A percentile compares a stretch with the other conserved stretches of the same genome.
Evolutionary conservation across 169 alveolate species (phyloP).

Genomic region (Theileria orientalis): DNA sequence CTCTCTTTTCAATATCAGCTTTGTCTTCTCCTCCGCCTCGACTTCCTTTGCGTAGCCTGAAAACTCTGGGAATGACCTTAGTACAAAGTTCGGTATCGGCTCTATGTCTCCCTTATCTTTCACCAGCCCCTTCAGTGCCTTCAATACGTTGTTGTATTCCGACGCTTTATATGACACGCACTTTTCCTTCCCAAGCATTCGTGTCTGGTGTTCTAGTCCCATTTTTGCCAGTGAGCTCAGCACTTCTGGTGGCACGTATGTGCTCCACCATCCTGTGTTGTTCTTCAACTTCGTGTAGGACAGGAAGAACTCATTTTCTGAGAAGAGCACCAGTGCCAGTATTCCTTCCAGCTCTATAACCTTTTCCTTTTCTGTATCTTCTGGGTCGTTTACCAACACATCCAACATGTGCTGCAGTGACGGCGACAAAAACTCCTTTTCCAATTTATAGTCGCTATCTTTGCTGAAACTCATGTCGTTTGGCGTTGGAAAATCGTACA

Average conservation of each 20-base stretch:
- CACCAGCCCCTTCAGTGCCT: slow-evolving; percentile 14
- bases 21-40: slow-evolving; percentile 65
- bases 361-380: neutral
- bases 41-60: slow-evolving; percentile 45
- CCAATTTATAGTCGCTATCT: neutral
- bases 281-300: slow-evolving; percentile 1
- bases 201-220: slow-evolving; percentile 28
- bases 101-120: slow-evolving; percentile 59
- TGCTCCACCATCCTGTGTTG: slow-evolving; percentile 11
- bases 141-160: slow-evolving; percentile 62
- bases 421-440: slow-evolving; percentile 1
- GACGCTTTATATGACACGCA: slow-evolving; percentile 62
- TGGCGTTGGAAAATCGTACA: neutral
- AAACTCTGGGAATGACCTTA: slow-evolving; percentile 64
- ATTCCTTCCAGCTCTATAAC: slow-evolving; percentile 24
- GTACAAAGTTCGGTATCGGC: slow-evolving; percentile 69
- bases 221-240: slow-evolving; percentile 28
- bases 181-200: slow-evolving; percentile 34
- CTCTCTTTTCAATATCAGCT: slow-evolving; percentile 38
- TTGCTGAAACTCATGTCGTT: neutral
- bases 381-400: too few relatives aligned
- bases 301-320: slow-evolving; percentile 36
- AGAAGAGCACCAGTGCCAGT: slow-evolving; percentile 51
- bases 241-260: slow-evolving; percentile 15
- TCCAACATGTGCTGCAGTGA: neutral